Evolutionary conservation across 768 basidiomycete genomes (phyloP), one percentile per base, ranked within the genome.

Genomic region (Termitomyces sp.): DNA sequence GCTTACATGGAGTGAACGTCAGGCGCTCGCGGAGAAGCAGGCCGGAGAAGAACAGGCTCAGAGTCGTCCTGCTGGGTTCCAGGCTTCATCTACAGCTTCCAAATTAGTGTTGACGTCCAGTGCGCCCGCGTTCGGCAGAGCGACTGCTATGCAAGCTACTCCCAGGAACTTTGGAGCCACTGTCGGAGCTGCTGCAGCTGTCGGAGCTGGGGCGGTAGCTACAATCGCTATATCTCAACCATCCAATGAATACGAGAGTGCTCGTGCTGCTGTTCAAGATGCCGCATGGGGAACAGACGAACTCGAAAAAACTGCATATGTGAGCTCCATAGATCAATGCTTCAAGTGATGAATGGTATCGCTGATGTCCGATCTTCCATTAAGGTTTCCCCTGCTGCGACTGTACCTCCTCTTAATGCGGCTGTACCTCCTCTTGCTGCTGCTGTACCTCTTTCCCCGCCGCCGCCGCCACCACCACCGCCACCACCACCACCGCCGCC

Each of bases 1-100:
- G 69, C 69, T 96, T 59, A 96, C 95, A 0, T 98, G 96, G 96
- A 89, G 82, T 56, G 90, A 98, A 68, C 79, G 95, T 21, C 95
- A 98, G 67, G 94, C 91, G 0, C 73, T 87, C n/a, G 88, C 93
- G 1, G 95, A 94, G 77, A 87, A 87, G 66, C 89, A 92, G 63
- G 76, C 79, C 15, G 90, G 86, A 61, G 92, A 90, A 62, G 94
- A 93, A 55, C 86, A 85, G 58, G 74, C 77, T 9, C 74, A 73
- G 46, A 91, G 89, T 64, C 83, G 76, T 44, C 73, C 75, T 44
- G 84, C 86, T 0, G 77, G 77, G 15, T 78, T 77, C 64, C 68
- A 71, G 43, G 63, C 77, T 5, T 67, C 79, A 0, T 62, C 72
- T 2, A 64, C 70, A n/a, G 62, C 66, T 8, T 42, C 66, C 0